These are phyloP conservation scores for Sporothrix pseudoabietina DNA, from an alignment of 2,329 filamentous ascomycete species.

Conservation along the genomic window DNA sequence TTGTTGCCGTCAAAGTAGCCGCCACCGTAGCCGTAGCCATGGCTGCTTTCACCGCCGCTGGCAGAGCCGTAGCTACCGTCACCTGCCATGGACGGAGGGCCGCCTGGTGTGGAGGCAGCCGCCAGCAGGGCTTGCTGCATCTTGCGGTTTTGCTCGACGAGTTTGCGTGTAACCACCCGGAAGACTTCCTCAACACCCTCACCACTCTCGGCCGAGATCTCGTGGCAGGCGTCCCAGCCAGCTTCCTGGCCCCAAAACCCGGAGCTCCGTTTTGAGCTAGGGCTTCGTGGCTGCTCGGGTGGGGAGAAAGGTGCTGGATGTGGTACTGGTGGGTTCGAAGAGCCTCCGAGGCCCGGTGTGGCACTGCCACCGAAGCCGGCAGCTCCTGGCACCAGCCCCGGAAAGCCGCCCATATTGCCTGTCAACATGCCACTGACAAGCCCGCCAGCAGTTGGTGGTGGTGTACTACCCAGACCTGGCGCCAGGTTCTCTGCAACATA, in stretches of 20 bases:
- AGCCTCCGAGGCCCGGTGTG: conserved; percentile 24
- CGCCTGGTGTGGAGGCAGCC: conserved; percentile 56
- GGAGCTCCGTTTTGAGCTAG: conserved; percentile 66
- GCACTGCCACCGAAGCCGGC: background rate
- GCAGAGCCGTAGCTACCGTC: conserved; percentile 30
- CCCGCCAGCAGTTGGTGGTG: conserved; percentile 60
- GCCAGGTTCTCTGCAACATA: conserved; percentile 92
- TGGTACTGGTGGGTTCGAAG: conserved; percentile 34
- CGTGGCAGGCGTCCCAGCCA: conserved; percentile 96
- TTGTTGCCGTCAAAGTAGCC: conserved; percentile 56
- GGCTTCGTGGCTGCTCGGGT: conserved; percentile 61
- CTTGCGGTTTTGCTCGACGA: conserved; percentile 65
- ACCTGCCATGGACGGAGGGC: conserved; percentile 37
- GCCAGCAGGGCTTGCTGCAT: conserved; percentile 61
- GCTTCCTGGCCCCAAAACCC: conserved; percentile 91
- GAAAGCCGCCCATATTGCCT: conserved; percentile 27
- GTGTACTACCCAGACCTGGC: conserved; percentile 67
- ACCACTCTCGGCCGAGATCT: conserved; percentile 90
- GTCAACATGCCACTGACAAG: conserved; percentile 32
- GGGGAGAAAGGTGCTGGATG: background rate
- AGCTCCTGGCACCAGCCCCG: background rate
- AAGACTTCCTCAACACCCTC: conserved; percentile 98
- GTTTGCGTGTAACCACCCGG: conserved; percentile 65
- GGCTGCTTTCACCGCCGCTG: conserved; percentile 27
- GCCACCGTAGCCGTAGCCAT: conserved; percentile 33